These are phyloP conservation scores for Talinum fruticosum DNA, from an alignment of 148 eudicot species.

Conservation along the genomic window DNA sequence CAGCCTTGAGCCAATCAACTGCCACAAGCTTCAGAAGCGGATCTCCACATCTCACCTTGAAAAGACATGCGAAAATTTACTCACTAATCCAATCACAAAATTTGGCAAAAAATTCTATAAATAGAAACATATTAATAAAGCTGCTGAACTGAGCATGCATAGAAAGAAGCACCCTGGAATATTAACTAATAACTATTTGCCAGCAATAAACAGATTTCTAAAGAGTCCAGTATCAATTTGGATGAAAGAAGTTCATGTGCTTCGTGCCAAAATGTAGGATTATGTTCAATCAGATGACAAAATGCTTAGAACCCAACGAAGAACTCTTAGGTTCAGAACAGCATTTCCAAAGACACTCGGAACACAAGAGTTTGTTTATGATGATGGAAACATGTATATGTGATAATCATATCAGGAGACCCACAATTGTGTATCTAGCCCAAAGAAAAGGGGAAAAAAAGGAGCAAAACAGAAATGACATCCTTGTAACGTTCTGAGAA, in stretches of 20 bases:
- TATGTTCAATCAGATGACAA: not conserved
- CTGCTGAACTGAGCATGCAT: not conserved
- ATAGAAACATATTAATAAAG: not conserved
- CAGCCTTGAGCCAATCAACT: constrained; percentile 96
- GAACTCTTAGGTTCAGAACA: not conserved
- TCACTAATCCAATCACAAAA: constrained; percentile 5
- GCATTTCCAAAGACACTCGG: not conserved
- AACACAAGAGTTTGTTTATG: not conserved
- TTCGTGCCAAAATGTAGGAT: not conserved
- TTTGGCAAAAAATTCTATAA: not conserved
- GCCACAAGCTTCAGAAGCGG: constrained; percentile 94
- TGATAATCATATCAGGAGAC: not conserved
- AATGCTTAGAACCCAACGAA: not conserved
- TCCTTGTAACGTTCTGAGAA: not conserved
- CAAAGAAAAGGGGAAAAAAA: not conserved
- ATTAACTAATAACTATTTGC: not conserved
- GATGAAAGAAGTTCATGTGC: not conserved
- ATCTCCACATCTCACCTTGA: constrained; percentile 85
- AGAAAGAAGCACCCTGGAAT: not conserved
- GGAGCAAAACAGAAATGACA: not conserved
- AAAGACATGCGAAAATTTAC: constrained; percentile 3
- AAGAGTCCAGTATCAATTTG: not conserved
- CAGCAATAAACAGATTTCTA: not conserved
- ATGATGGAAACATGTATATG: not conserved
- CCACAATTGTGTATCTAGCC: not conserved